Base-by-base conservation (phyloP, 2,329 filamentous ascomycete genomes). In the Pyrenochaeta sp. region DNA sequence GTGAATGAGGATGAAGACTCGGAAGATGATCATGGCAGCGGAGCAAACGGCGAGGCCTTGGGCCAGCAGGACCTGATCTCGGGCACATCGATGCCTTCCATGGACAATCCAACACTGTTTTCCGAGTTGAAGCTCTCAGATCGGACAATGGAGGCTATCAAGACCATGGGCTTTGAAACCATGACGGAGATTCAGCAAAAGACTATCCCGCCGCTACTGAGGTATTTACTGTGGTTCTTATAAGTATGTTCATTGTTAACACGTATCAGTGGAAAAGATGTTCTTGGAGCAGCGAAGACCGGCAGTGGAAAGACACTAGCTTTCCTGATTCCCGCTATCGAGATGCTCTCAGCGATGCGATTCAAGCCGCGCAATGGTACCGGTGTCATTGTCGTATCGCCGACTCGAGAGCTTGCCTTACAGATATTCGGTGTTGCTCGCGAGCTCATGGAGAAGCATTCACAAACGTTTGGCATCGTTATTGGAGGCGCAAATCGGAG, bases 401-500 rank as follows among this genome's bases (percentile, higher is more conserved):
- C 94, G 1, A 99, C 95, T 0, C 87, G 95, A 72, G 95, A 99
- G 79, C 80, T 98, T 55, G 95, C 95, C 0, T 85, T 98, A 32
- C 95, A 98, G 75, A 98, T 98, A 60, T 98, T 97, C 68, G 92
- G 92, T 56, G 95, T 98, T 27, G 95, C 94, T 0, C 83, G 92
- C 53, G 94, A 98, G 78, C 85, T 99, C 48, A 93, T 98, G 89
- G 88, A 88, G 63, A 86, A 92, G 76, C 93, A 98, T 79, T 94
- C 90, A n/a, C 94, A 90, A 68, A 97, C 94, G 4, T 96, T 93
- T 68, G 94, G 94, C 46, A 97, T 98, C 55, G 91, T 96, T 55
- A 99, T 99, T 67, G 95, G 95, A 58, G 95, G 95, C 52, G 94
- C 95, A 43, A 98, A 97, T 77, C 81, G 90, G 53, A 84, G 90